Evolutionary conservation across 2,329 filamentous ascomycete species (phyloP), one percentile per base, ranked within the genome.

Genomic region (Ascochyta pisi): DNA sequence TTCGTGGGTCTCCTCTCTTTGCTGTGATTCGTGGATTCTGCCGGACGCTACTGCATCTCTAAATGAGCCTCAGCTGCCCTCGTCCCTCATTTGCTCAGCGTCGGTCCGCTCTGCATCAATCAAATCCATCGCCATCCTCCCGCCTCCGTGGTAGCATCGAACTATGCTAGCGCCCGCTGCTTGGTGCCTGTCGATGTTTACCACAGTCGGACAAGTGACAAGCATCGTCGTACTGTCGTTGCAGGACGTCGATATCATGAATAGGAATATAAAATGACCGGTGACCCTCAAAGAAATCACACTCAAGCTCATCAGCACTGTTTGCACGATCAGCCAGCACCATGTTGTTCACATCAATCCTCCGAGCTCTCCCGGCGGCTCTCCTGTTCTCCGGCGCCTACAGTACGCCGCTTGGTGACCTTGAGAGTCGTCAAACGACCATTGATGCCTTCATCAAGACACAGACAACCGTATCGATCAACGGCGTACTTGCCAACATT

Each of bases 401-500:
- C 15, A 53, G 23, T 22, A 47, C 54, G 15, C 60, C 62, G 16
- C 50, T 63, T 16, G 46, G 51, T 16, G 44, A 53, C 12, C 41
- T 50, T 29, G 47, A 57, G 23, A 53, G 52, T 39, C 56, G 58
- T 22, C 57, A 62, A 40, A 37, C 60, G 6, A 50, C 50, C 10
- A 29, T 69, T 23, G 65, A 69, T 47, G 41, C 64, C 4, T 77
- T 69, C 65, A 72, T 86, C 47, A 64, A 76, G 7, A 67, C 71
- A 1, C 80, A 86, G 62, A 78, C 76, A 19, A 64, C 73, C 0
- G 72, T 83, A 55, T 79, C 84, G 7, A 73, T 84, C 23, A 76
- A 83, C 60, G 81, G 82, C 24, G 76, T 82, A 13, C 69, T 86
- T 38, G 78, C 81, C 65, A 87, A 86, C 64, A 83, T 86, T 52